Conservation (phyloP, 2,329 filamentous ascomycete genomes). For the Xylaria sp. region DNA sequence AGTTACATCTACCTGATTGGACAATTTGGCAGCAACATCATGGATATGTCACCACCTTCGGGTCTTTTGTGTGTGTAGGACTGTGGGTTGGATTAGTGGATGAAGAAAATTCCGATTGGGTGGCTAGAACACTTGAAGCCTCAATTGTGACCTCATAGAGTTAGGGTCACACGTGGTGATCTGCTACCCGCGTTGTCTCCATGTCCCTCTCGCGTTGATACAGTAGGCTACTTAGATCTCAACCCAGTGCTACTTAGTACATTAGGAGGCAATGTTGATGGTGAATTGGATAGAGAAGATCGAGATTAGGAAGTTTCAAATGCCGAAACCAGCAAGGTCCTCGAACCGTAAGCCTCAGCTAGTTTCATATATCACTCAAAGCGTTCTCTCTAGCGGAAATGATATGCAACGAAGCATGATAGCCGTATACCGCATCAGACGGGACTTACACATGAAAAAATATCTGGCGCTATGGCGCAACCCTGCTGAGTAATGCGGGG, state of each 20-base stretch:
- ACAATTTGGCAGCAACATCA: neutral
- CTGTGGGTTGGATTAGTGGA: constrained; percentile 4
- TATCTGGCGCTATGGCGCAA: constrained; percentile 12
- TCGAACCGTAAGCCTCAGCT: neutral
- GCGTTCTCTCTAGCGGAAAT: neutral
- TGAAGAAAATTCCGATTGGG: neutral
- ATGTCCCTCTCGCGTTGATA: neutral
- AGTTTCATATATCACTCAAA: neutral
- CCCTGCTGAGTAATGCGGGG: constrained; percentile 40
- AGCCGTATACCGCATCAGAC: neutral
- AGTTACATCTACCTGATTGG: no score
- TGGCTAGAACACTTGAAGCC: neutral
- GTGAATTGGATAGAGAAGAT: no score
- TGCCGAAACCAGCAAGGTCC: constrained; percentile 5
- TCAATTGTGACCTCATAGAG: neutral
- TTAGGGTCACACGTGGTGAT: neutral
- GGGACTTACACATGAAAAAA: constrained; percentile 15
- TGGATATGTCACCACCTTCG: neutral
- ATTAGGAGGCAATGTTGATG: no score
- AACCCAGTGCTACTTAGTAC: no score
- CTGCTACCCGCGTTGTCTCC: neutral
- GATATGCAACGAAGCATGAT: neutral
- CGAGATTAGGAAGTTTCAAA: neutral
- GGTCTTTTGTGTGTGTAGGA: neutral
- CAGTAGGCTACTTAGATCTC: neutral